Evolutionary conservation across 139 green algal species (phyloP), one percentile per base, ranked within the genome.

Genomic region (Volvox africanus): DNA sequence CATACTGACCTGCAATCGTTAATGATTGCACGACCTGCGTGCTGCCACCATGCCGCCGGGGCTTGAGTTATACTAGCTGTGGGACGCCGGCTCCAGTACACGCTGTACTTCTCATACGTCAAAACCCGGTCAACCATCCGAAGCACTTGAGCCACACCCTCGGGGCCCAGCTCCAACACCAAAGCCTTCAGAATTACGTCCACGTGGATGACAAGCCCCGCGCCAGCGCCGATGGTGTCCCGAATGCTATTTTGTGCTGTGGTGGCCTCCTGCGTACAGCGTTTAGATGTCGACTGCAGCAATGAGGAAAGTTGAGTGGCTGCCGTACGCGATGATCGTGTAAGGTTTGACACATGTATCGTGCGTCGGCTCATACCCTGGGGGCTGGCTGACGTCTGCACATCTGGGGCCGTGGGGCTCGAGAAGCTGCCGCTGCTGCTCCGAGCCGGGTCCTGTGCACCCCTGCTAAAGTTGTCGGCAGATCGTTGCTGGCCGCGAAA

Each of bases 21-120:
- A 9, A 95, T 79, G 35, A 94, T 88, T 0, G 88, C 91, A 0
- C 81, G 61, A 50, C 91, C 83, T 0, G 94, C 94, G 37, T 96
- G 94, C 76, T 94, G 91, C 94, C 94, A 96, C 94, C 94, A 96
- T 1, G 86, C 55, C 26, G 91, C 81, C 30, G 93, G 93, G 0
- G 79, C 61, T 44, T 76, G 26, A 11, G 62, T 71, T 0, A 95
- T 75, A 33, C 87, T 85, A 2, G 36, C 76, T 16, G 79, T 5
- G 2, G 89, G 89, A 12, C 89, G 89, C 32, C 26, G 61, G 9
- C 17, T 33, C 92, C 92, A 94, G 75, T 88, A 92, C 18, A 30
- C 9, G 24, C 44, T 36, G 67, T 93, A 94, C 75, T 93, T 90
- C 20, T n/a, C 17, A 67, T 91, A 93, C 13, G 86, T 91, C 5